Evolutionary conservation across 176 grass and related monocot species (phyloP).

Genomic region (Carex myosuroides): DNA sequence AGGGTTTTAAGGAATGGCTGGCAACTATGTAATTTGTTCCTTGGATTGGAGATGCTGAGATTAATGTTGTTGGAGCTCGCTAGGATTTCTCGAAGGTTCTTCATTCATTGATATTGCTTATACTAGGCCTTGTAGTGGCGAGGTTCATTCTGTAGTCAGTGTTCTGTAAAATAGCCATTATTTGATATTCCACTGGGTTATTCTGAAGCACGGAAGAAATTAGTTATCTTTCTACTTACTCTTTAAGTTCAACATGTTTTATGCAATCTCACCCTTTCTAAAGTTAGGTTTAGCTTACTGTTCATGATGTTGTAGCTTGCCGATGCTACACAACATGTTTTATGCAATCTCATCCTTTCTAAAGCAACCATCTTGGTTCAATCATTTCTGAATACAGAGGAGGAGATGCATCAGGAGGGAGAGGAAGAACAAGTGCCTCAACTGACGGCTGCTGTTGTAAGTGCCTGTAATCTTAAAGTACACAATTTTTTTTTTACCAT

Average conservation of each 20-base stretch:
- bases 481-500: too few species aligned
- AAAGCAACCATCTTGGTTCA: conserved; percentile 5
- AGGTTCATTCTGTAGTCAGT: background rate
- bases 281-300: background rate
- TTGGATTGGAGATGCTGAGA: background rate
- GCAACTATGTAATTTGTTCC: background rate
- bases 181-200: background rate
- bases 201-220: background rate
- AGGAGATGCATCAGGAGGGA: conserved; percentile 10
- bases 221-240: background rate
- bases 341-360: background rate
- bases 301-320: background rate
- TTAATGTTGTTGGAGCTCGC: background rate
- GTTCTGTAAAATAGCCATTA: background rate
- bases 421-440: conserved; percentile 12
- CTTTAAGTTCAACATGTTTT: background rate
- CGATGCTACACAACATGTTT: background rate
- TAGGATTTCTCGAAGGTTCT: background rate
- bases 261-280: background rate
- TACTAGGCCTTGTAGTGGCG: background rate
- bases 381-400: conserved; percentile 18
- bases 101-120: background rate
- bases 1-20: background rate
- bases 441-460: conserved; percentile 8
- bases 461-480: background rate